Evolutionary conservation across 2,329 filamentous ascomycete species (phyloP).

Genomic region (Chaetomium olivaceum): DNA sequence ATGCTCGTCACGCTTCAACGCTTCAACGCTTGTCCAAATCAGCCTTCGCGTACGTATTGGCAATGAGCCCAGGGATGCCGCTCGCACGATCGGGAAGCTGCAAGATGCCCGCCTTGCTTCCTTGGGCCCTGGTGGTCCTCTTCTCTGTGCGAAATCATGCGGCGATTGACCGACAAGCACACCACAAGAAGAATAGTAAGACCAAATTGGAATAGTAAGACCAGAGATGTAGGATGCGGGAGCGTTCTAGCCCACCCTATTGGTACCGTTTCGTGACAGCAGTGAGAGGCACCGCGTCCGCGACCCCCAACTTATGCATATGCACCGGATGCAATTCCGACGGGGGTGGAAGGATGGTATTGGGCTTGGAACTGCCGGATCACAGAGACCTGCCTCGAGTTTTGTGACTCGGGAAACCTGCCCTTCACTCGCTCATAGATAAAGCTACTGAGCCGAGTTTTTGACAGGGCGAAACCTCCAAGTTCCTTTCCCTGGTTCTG

Average conservation of each 20-base stretch:
- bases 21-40: not conserved
- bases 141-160: not conserved
- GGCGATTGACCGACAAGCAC: not conserved
- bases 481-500: not conserved
- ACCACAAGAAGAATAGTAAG: not conserved
- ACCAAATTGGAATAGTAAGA: not conserved
- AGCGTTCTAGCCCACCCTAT: not conserved
- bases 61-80: not conserved
- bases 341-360: not conserved
- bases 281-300: not conserved
- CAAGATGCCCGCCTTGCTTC: not conserved
- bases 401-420: not conserved
- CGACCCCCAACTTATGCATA: conserved; percentile 4
- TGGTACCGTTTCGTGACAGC: not conserved
- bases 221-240: not conserved
- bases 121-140: not conserved
- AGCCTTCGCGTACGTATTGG: conserved; percentile 3
- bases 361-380: not conserved
- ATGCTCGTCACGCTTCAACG: not conserved
- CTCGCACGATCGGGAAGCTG: conserved; percentile 4
- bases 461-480: not conserved
- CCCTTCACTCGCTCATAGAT: not conserved
- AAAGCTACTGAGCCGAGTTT: not conserved
- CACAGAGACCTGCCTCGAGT: not conserved
- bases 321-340: conserved; percentile 15